Base-by-base conservation (phyloP, 2,329 filamentous ascomycete genomes). In the Pezizomycotina sp. region DNA sequence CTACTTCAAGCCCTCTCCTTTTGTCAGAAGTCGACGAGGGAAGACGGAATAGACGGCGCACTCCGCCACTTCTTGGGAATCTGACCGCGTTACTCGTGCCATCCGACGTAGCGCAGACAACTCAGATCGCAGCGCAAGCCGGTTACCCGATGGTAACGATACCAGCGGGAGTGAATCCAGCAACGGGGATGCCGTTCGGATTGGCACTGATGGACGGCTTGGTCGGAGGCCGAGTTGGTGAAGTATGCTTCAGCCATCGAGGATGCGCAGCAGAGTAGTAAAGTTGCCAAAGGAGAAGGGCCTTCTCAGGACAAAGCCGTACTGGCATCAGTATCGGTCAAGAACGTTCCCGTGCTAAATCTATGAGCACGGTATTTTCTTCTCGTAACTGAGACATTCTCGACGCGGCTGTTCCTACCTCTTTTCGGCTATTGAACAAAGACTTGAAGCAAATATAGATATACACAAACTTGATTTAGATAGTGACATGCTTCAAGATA, bases 131-230 rank as follows among this genome's bases (percentile, higher is more conserved):
- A 0, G 77, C 78, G 0, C 75, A 82, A 56, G 78, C 77, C 4
- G 76, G 77, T 0, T 83, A 82, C 51, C 77, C 77, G 0, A 64
- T 78, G 51, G 62, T 82, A 32, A 79, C 76, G 0, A 52, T 83
- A 1, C 77, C 77, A 0, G 71, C 65, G 0, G 72, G 72, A 1
- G 58, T 70, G 4, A 61, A 66, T 46, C 47, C 55, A 6, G 56
- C 53, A 8, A 65, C 63, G 3, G 68, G 69, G 5, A 72, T 75
- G 66, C 69, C 69, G 0, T 72, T 71, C 44, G 70, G 71, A 1
- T 53, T 77, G 16, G 68, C 62, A 0, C 58, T 77, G 3, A 64
- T 70, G 59, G 54, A 75, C 70, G 1, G 72, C 71, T 0, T 77
- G 66, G 61, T 63, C 60, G 1, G 74, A 78, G 53, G 56, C 55